Conservation (phyloP, 805 yeast species). For the Zygosaccharomyces bisporus region DNA sequence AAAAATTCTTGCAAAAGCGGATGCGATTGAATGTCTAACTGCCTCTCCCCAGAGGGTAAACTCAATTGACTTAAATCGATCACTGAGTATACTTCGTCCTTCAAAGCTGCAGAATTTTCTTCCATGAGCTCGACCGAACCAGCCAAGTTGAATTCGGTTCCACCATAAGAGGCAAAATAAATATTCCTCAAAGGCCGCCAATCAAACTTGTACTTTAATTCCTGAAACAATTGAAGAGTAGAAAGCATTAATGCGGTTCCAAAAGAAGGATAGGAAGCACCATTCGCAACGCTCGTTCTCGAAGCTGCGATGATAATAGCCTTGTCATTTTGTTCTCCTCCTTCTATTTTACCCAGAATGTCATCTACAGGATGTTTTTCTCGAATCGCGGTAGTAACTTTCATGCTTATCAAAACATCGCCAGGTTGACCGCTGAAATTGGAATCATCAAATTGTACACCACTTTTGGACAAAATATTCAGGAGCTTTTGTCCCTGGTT, state of each 20-base stretch:
- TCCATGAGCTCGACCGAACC: conserved; percentile 82
- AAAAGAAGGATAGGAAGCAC: conserved; percentile 68
- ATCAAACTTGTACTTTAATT: conserved; percentile 55
- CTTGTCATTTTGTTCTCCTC: conserved; percentile 71
- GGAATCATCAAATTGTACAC: conserved; percentile 24
- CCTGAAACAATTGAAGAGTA: conserved; percentile 61
- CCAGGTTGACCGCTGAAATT: conserved; percentile 22
- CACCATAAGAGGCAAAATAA: conserved; percentile 82
- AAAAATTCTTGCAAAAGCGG: conserved; percentile 58
- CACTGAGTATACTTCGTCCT: conserved; percentile 61
- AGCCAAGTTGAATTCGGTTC: conserved; percentile 70
- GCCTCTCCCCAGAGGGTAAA: conserved; percentile 51
- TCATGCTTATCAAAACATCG: conserved; percentile 28
- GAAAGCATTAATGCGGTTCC: conserved; percentile 74
- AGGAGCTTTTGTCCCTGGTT: conserved; percentile 53
- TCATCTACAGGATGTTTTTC: conserved; percentile 70
- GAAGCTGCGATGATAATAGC: conserved; percentile 79
- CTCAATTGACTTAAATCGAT: conserved; percentile 57
- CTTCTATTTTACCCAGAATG: conserved; percentile 70
- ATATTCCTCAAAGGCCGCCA: conserved; percentile 86
- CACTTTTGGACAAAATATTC: conserved; percentile 26
- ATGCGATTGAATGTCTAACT: conserved; percentile 55
- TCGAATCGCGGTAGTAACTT: conserved; percentile 44
- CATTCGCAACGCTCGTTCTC: conserved; percentile 71
- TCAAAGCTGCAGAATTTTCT: conserved; percentile 47